These are phyloP conservation scores for Thelonectria olida DNA, from an alignment of 2,329 filamentous ascomycete genomes.

Conservation along the genomic window DNA sequence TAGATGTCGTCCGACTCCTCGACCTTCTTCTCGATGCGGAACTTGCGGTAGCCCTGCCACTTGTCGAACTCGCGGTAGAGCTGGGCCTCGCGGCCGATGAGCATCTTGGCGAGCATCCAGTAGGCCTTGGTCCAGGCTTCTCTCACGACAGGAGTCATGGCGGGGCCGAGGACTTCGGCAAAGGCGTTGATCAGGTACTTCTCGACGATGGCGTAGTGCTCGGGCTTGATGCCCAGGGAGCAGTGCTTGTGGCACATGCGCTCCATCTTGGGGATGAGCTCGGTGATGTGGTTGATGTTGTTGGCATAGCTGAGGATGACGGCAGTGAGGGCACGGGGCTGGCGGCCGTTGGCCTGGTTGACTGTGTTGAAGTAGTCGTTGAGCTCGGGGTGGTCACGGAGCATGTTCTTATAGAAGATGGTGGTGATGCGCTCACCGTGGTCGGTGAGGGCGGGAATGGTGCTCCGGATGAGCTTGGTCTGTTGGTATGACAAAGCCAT, in stretches of 20 bases:
- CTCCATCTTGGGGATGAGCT: slow-evolving; percentile 63
- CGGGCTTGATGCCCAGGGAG: slow-evolving; percentile 72
- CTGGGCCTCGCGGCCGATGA: slow-evolving; percentile 72
- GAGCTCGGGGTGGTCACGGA: slow-evolving; percentile 71
- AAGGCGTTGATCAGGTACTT: slow-evolving; percentile 75
- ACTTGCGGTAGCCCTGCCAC: slow-evolving; percentile 75
- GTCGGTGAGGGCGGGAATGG: slow-evolving; percentile 73
- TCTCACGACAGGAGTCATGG: slow-evolving; percentile 70
- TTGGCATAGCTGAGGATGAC: slow-evolving; percentile 74
- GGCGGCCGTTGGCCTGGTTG: slow-evolving; percentile 48
- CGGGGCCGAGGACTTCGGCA: slow-evolving; percentile 69
- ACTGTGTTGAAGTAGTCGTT: slow-evolving; percentile 73
- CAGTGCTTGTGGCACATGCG: slow-evolving; percentile 77
- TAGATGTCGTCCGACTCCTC: slow-evolving; percentile 74
- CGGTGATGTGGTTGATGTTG: slow-evolving; percentile 72
- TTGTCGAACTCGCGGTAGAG: slow-evolving; percentile 68
- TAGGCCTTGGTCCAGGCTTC: slow-evolving; percentile 78
- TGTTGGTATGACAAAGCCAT: slow-evolving; percentile 63
- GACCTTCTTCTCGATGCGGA: slow-evolving; percentile 71
- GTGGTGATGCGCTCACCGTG: slow-evolving; percentile 75
- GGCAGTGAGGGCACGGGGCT: slow-evolving; percentile 47
- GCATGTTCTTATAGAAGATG: slow-evolving; percentile 77
- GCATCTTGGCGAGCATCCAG: slow-evolving; percentile 76
- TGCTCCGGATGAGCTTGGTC: slow-evolving; percentile 72
- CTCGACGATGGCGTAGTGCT: slow-evolving; percentile 77